phyloP scores from a whole-genome alignment of 129 eudicot genomes.

The Flaveria robusta region DNA sequence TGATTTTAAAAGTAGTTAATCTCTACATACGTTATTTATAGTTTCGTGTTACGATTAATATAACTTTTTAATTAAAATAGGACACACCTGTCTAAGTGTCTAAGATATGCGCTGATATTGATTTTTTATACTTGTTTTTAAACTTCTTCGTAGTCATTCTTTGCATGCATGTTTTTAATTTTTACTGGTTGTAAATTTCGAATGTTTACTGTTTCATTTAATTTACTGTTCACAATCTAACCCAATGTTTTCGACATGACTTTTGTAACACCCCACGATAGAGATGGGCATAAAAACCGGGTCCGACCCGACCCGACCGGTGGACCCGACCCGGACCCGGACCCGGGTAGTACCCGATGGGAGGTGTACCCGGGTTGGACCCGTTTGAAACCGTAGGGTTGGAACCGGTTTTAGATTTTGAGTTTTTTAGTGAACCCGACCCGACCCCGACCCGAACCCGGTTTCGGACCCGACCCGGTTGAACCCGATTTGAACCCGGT shows the following conservation, averaged over 20 bases:
- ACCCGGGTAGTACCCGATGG: too few relatives aligned
- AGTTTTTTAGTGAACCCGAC: too few relatives aligned
- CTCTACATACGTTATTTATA: not conserved
- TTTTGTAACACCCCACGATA: not conserved
- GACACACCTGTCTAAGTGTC: not conserved
- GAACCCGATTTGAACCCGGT: too few relatives aligned
- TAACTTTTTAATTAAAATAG: not conserved
- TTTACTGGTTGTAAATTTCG: not conserved
- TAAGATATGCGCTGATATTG: conserved; percentile 2
- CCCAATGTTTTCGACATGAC: not conserved
- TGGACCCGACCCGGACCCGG: too few relatives aligned
- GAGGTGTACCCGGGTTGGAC: too few relatives aligned
- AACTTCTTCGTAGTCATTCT: not conserved
- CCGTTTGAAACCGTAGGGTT: too few relatives aligned
- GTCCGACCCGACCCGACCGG: too few relatives aligned
- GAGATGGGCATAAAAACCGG: too few relatives aligned
- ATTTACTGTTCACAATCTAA: not conserved
- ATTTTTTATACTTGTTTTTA: not conserved
- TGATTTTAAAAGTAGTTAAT: not conserved
- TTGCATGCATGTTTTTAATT: not conserved
- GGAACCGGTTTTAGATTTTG: too few relatives aligned
- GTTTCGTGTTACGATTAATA: conserved; percentile 15
- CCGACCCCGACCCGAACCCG: too few relatives aligned
- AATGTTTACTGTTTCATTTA: not conserved
- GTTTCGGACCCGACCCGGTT: too few relatives aligned